These are phyloP conservation scores for Populus deltoides DNA, from an alignment of 345 rosid genomes.

Conservation along the genomic window DNA sequence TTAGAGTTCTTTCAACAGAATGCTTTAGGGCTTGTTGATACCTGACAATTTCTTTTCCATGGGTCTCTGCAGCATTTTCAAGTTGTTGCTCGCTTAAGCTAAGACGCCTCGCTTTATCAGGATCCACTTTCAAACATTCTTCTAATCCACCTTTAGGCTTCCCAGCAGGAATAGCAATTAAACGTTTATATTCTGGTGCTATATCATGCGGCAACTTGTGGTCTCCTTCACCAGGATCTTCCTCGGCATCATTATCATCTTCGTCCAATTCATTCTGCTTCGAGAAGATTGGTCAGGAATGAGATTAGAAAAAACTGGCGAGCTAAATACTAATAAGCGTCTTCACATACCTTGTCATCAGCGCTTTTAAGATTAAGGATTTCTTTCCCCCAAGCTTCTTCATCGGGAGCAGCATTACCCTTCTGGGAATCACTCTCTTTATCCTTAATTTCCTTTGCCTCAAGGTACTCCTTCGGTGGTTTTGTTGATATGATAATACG, in stretches of 20 bases:
- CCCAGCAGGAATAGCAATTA: conserved; percentile 59
- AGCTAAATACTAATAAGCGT: neutral
- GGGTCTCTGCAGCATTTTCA: conserved; percentile 49
- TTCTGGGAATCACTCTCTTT: conserved; percentile 41
- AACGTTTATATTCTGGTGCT: conserved; percentile 40
- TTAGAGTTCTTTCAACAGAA: neutral
- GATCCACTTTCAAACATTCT: conserved; percentile 43
- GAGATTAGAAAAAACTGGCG: conserved; percentile 3
- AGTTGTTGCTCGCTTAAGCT: conserved; percentile 65
- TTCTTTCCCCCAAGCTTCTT: conserved; percentile 81
- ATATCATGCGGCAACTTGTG: conserved; percentile 5
- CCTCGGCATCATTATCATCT: conserved; percentile 29
- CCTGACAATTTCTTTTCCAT: conserved; percentile 60
- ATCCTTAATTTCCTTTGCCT: conserved; percentile 41
- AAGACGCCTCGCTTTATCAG: conserved; percentile 52
- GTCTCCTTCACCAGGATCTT: conserved; percentile 12
- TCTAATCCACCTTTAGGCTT: conserved; percentile 51
- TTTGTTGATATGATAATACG: conserved; percentile 84
- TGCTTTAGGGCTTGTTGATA: conserved; percentile 12
- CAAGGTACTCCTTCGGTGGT: conserved; percentile 85
- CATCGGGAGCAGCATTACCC: conserved; percentile 31
- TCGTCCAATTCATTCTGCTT: conserved; percentile 42
- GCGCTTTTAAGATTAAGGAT: conserved; percentile 42
- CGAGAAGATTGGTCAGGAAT: conserved; percentile 17
- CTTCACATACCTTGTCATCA: conserved; percentile 41